Evolutionary conservation across 306 rosid genomes (phyloP), one percentile per base, ranked within the genome.

Genomic region (Cicer cuneatum): DNA sequence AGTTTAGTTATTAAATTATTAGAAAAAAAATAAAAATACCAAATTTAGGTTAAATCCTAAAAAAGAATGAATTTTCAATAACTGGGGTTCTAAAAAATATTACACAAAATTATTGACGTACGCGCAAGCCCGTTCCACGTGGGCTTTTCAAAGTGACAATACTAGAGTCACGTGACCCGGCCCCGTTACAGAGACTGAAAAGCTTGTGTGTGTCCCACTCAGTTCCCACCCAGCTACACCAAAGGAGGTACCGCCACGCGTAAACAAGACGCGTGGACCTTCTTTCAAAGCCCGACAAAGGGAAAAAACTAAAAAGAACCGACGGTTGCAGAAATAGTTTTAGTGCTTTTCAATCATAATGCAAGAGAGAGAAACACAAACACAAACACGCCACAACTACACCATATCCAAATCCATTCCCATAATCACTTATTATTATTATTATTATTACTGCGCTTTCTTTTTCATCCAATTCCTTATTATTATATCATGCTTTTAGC

Each of bases 221-320:
- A 29, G 35, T 29, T 29, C 35, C 35, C 5, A 29, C 35, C 5
- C 35, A 3, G 35, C 59, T 45, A 24, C 16, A 24, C 19, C 39
- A 2, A 66, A 63, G 74, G 72, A 58, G 40, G 38, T 18, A 33
- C 63, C 40, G 59, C 64, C 71, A 72, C 80, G 87, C 87, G 84
- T 76, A 73, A 63, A 3, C 4, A 10, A 33, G 81, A 74, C 82
- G 88, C 88, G 81, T 73, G 66, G 80, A 73, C 45, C 35, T 29
- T 29, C 35, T 29, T 29, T 29, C 35, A 16, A 5, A 46, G 6
- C 8, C 21, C 8, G 2, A 1, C 5, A 2, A 48, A 15, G 1
- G 43, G 29, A 2, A 71, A 45, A n/a, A 8, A 40, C 7, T 14
- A n/a, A 47, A 33, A 14, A 29, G 15, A 79, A 70, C 42, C 66